Evolutionary conservation across 768 basidiomycete genomes (phyloP), one percentile per base, ranked within the genome.

Genomic region (Tricholoma furcatifolium): DNA sequence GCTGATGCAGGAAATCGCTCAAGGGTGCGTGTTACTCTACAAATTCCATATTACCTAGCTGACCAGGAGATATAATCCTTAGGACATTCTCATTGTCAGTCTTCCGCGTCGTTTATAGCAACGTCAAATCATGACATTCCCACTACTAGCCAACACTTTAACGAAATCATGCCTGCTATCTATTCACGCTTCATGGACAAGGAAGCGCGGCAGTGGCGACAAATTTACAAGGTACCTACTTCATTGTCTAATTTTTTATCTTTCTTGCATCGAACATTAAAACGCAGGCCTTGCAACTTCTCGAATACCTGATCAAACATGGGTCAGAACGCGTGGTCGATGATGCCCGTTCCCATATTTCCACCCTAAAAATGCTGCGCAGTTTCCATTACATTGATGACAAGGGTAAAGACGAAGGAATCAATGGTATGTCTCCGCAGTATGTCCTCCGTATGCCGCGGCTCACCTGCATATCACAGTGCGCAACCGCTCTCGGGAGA

Each of bases 371-470:
- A 74, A 98, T 98, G 92, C 82, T 98, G 10, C 77, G 94, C 52
- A 97, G 88, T 64, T 99, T 99, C 73, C 96, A 98, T 66, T 98
- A 98, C 68, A 91, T 98, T 51, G 97, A 99, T 59, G 96, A 98
- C 58, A 96, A 96, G 73, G 94, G 93, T 44, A 98, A 99, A 68
- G 97, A 99, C 64, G 93, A 99, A 69, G 97, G 97, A 6, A 80
- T 97, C 62, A 99, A 99, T 62, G 93, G 95, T 93, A 50, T 6
- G 32, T 18, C 23, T 34, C 23, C 34, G 8, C 6, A 27, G 23
- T 17, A 38, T 18, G 17, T 24, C 24, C 18, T 21, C 11, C 12
- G 14, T 27, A n/a, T 10, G 30, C 12, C 4, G 6, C 23, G 31
- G 38, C n/a, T 35, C n/a, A 50, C 51, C 10, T 18, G 35, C 51